Evolutionary conservation across 2,329 filamentous ascomycete species (phyloP).

Genomic region (Penicillium frequentans): DNA sequence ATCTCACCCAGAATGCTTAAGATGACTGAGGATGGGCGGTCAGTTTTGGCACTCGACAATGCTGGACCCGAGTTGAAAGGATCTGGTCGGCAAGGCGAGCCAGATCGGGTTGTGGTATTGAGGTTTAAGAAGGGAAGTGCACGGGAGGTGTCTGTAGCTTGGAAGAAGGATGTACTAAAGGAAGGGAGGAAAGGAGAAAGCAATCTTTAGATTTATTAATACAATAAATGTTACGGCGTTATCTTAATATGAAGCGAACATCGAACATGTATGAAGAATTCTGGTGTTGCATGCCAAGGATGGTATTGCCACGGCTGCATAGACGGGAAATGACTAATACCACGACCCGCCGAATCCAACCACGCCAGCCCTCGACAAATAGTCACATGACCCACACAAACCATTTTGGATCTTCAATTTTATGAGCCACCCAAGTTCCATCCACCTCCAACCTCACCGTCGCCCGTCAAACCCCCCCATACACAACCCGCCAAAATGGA

Average conservation of each 20-base stretch:
- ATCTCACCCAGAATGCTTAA: constrained; percentile 47
- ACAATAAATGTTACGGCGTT: neutral
- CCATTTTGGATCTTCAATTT: constrained; percentile 30
- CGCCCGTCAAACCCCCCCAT: constrained; percentile 38
- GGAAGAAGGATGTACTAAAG: constrained; percentile 49
- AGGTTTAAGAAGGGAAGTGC: constrained; percentile 59
- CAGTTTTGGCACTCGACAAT: constrained; percentile 54
- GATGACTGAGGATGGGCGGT: constrained; percentile 46
- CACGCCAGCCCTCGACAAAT: constrained; percentile 39
- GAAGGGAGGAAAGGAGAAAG: constrained; percentile 30
- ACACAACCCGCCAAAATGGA: constrained; percentile 73
- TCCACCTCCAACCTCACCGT: constrained; percentile 33
- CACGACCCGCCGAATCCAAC: constrained; percentile 14
- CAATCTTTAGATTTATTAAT: constrained; percentile 26
- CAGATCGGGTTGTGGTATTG: constrained; percentile 58
- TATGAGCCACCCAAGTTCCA: constrained; percentile 32
- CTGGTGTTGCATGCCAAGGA: neutral
- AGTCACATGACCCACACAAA: constrained; percentile 46
- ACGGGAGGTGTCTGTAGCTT: constrained; percentile 54
- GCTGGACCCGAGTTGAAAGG: constrained; percentile 57
- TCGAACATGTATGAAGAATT: neutral
- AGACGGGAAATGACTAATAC: neutral
- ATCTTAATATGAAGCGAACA: neutral
- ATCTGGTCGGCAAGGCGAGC: constrained; percentile 50
- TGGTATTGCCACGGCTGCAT: constrained; percentile 20